Evolutionary conservation across 2,329 filamentous ascomycete species (phyloP), one percentile per base, ranked within the genome.

Genomic region (Epichloe coenophiala): DNA sequence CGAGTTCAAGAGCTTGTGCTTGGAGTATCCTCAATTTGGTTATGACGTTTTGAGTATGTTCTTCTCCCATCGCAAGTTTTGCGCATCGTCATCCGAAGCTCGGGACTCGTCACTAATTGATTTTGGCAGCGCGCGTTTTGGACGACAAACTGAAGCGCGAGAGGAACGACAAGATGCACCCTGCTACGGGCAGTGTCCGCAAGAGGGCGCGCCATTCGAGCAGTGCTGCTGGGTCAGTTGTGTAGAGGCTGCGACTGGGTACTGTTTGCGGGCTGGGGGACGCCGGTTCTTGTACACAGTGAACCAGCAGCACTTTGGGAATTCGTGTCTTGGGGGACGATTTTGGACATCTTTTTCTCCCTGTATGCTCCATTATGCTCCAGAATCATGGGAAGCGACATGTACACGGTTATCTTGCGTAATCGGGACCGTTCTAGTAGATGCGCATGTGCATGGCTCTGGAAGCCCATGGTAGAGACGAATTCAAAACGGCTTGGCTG

Each of bases 11-110:
- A 67, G 76, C 44, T 80, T 95, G 68, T 95, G 90, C 70, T 71
- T 95, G 64, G 86, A 95, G 69, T 89, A 83, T 64, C 90, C 90
- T 17, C 85, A 94, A 63, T 96, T 96, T 64, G 86, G 86, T 62
- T 96, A 90, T 71, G 90, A 96, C 66, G 86, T 97, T 51, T 78
- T 96, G 53, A 89, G 81, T 88, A 73, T 58, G 76, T 71, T 50
- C 23, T 7, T 47, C 31, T 48, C 19, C 23, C 13, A 21, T 27
- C 27, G n/a, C 27, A 43, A 9, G 31, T 47, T 7, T 23, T 44
- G 31, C 15, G 12, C 21, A 19, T 47, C 8, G 12, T 9, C 15
- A 8, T 31, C 6, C 4, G 4, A 1, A 8, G 11, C 21, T 3
- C 9, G 12, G 15, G 12, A 6, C 11, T 21, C 27, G 5, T 49